A percentile compares a stretch with the other conserved stretches of the same genome.
Evolutionary conservation across 306 rosid species (phyloP).

Genomic region (Dalbergia cochinchinensis): DNA sequence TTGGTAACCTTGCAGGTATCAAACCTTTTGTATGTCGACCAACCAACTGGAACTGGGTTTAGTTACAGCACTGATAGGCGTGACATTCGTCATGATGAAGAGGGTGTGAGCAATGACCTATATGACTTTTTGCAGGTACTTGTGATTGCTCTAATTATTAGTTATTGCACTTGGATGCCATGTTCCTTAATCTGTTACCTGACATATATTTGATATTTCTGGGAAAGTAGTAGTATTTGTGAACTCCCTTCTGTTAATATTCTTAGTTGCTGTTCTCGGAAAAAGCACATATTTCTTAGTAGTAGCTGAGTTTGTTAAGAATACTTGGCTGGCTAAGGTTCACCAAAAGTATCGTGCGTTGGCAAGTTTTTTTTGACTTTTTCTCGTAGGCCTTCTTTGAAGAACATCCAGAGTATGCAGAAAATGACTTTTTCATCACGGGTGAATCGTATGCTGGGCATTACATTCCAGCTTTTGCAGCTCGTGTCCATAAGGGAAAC

Average conservation of each 20-base stretch:
- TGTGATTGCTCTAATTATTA: slow-evolving; percentile 24
- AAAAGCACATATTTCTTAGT: neutral
- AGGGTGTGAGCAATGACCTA: slow-evolving; percentile 86
- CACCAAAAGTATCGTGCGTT: slow-evolving; percentile 29
- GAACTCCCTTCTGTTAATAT: neutral
- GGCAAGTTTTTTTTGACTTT: slow-evolving; percentile 35
- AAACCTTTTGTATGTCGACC: slow-evolving; percentile 94
- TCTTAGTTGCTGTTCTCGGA: slow-evolving; percentile 12
- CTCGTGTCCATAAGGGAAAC: slow-evolving; percentile 92
- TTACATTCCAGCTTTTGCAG: slow-evolving; percentile 97
- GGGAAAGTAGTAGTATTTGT: neutral
- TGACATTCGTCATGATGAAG: slow-evolving; percentile 90
- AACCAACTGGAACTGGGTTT: slow-evolving; percentile 97
- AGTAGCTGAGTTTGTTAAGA: neutral
- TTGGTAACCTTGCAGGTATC: slow-evolving; percentile 72
- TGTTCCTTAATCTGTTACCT: slow-evolving; percentile 27
- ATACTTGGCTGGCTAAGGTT: neutral
- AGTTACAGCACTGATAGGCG: slow-evolving; percentile 80
- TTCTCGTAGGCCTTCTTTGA: slow-evolving; percentile 76
- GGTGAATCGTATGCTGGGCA: slow-evolving; percentile 99
- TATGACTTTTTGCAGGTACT: slow-evolving; percentile 91
- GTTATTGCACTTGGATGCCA: slow-evolving; percentile 11
- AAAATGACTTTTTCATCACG: slow-evolving; percentile 88
- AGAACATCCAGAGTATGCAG: slow-evolving; percentile 80
- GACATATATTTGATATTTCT: slow-evolving; percentile 22